Evolutionary conservation across 768 basidiomycete genomes (phyloP).

Genomic region (Boletus sp.): DNA sequence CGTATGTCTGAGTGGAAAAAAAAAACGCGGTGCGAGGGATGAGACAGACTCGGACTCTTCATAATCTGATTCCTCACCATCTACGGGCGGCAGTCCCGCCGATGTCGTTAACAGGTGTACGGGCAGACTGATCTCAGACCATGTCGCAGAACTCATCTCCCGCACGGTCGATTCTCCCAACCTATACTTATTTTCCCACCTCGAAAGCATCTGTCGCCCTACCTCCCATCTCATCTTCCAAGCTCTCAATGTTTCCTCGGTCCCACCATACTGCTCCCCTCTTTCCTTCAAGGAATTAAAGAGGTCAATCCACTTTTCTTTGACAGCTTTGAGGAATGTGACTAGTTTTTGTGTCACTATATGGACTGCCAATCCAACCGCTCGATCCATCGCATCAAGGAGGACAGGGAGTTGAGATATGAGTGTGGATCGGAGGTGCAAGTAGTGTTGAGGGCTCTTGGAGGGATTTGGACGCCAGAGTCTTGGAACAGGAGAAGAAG

Average conservation of each 20-base stretch:
- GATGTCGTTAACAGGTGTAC: too few relatives aligned
- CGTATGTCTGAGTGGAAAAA: neutral
- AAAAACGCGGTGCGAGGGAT: neutral
- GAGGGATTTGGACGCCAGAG: conserved; percentile 44
- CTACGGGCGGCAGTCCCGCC: too few relatives aligned
- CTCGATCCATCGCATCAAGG: conserved; percentile 45
- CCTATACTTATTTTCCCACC: neutral
- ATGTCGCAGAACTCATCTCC: neutral
- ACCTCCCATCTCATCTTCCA: conserved; percentile 60
- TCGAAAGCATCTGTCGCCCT: neutral
- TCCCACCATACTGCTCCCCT: conserved; percentile 58
- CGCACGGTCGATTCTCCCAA: neutral
- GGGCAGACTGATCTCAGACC: neutral
- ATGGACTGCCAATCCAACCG: conserved; percentile 45
- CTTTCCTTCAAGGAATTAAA: conserved; percentile 35
- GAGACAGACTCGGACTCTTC: neutral
- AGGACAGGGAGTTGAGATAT: conserved; percentile 64
- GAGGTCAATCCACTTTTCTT: conserved; percentile 49
- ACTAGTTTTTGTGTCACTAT: conserved; percentile 41
- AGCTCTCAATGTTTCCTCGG: conserved; percentile 58
- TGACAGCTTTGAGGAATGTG: conserved; percentile 38
- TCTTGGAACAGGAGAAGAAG: conserved; percentile 41
- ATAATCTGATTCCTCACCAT: neutral
- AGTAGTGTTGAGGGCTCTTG: conserved; percentile 43
- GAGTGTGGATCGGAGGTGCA: conserved; percentile 65